Conservation (phyloP, 805 yeast genomes). For the Candida insectalens region DNA sequence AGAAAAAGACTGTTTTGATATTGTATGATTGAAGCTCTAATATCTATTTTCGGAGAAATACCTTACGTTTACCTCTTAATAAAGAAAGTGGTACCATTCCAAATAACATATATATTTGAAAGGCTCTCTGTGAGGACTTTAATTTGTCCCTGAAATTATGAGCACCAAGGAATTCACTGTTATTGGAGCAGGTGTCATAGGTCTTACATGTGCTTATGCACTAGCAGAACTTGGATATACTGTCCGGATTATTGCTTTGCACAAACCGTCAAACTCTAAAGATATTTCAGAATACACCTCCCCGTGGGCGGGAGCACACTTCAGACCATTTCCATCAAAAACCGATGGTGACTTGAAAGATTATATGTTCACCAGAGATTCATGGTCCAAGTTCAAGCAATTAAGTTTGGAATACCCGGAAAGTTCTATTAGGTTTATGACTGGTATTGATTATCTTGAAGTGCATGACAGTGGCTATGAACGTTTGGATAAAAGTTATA, state of each 20-base stretch:
- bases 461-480: conserved; percentile 22
- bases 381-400: conserved; percentile 34
- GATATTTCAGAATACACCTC: conserved; percentile 33
- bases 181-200: conserved; percentile 55
- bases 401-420: conserved; percentile 37
- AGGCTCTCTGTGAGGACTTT: too few species aligned
- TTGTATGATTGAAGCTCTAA: too few species aligned
- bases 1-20: too few species aligned
- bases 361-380: conserved; percentile 36
- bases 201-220: conserved; percentile 41
- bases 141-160: too few species aligned
- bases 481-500: conserved; percentile 31
- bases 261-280: conserved; percentile 16
- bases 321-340: conserved; percentile 55
- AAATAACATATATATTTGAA: too few species aligned
- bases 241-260: conserved; percentile 16
- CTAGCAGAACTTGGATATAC: conserved; percentile 24
- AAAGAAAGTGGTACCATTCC: too few species aligned
- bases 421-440: conserved; percentile 40
- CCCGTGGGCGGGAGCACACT: conserved; percentile 77
- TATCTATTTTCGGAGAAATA: too few species aligned
- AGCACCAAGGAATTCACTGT: too few species aligned
- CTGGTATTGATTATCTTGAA: conserved; percentile 50
- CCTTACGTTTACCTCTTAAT: too few species aligned
- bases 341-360: conserved; percentile 32